Evolutionary conservation across 179 eudicot species (phyloP).

Genomic region (Spinacia oleracea): DNA sequence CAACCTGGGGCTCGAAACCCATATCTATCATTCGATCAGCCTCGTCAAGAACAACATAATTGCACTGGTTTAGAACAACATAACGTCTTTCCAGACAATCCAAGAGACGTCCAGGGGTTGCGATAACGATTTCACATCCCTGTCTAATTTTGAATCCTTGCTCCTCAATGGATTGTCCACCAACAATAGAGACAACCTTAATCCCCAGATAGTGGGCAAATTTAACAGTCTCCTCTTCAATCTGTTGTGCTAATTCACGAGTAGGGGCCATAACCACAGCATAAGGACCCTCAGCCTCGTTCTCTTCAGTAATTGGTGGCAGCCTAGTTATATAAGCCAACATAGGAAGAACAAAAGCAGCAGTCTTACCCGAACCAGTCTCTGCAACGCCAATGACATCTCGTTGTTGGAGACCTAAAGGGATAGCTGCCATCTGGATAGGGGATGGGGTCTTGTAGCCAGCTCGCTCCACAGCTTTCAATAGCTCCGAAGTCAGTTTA

Average conservation of each 20-base stretch:
- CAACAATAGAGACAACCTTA: slow-evolving; percentile 84
- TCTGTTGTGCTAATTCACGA: slow-evolving; percentile 86
- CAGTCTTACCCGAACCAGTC: slow-evolving; percentile 93
- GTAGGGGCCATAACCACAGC: slow-evolving; percentile 95
- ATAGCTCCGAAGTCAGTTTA: slow-evolving; percentile 56
- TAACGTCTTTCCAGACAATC: slow-evolving; percentile 81
- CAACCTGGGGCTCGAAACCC: slow-evolving; percentile 94
- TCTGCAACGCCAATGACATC: slow-evolving; percentile 93
- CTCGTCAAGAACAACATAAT: slow-evolving; percentile 92
- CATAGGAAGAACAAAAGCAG: slow-evolving; percentile 96
- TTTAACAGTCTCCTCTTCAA: slow-evolving; percentile 84
- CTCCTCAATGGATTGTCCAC: slow-evolving; percentile 88
- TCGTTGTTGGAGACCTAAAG: slow-evolving; percentile 81
- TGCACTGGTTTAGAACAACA: slow-evolving; percentile 83
- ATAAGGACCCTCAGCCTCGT: slow-evolving; percentile 89
- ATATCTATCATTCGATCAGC: slow-evolving; percentile 96
- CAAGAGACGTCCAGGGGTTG: slow-evolving; percentile 84
- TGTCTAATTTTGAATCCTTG: slow-evolving; percentile 84
- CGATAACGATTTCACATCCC: slow-evolving; percentile 90
- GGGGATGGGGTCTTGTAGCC: slow-evolving; percentile 87
- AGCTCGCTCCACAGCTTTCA: slow-evolving; percentile 85
- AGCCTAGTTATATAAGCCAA: slow-evolving; percentile 70
- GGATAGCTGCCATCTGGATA: slow-evolving; percentile 93
- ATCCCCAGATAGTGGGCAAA: slow-evolving; percentile 79
- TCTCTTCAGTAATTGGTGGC: slow-evolving; percentile 73